Evolutionary conservation across 495 filamentous ascomycete species (phyloP), one percentile per base, ranked within the genome.

Genomic region (Cryomyces minteri): DNA sequence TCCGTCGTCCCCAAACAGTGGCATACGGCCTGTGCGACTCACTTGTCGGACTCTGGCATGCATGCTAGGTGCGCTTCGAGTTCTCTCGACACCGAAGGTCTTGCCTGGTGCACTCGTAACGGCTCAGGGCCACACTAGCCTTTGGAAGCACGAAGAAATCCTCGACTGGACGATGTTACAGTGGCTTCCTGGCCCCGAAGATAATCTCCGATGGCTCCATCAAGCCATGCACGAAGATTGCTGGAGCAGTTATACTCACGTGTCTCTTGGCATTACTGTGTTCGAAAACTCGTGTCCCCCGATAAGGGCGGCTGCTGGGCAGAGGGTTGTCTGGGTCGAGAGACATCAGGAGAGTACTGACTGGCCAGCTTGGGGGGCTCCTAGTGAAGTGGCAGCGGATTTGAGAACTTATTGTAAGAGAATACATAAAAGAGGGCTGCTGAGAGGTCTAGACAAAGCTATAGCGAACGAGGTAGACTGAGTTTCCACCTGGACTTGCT

Each of bases 161-260:
- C 53, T 64, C 18, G 58, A 56, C 42, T 64, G 59, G 58, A 61
- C 59, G 10, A 64, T 64, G 61, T 43, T 64, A 44, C 60, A 64
- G 40, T 62, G 61, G 61, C 50, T 64, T 9, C 61, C 61, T 1
- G 61, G 59, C 2, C 61, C 58, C 4, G 61, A 64, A 48, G 58
- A 54, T 6, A 51, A 48, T 4, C 48, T 62, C 4, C 50, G 57
- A 1, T 63, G 59, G 61, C 54, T 63, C 7, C 45, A 45, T 31
- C 53, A 50, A 28, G 48, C 53, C 14, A 41, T 41, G 28, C 32
- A 32, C 45, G 5, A 36, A 40, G 12, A 41, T 51, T 32, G 28
- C 29, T 59, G 54, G 51, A 45, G 44, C 6, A 42, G 47, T 4
- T 54, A 56, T 46, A 55, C 48, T 32, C 44, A 46, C 1, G 53